A percentile compares a stretch with the other conserved stretches of the same genome.
These are phyloP conservation scores for Furcasterigmium sp. DNA, from an alignment of 2,329 filamentous ascomycete genomes.

Conservation along the genomic window DNA sequence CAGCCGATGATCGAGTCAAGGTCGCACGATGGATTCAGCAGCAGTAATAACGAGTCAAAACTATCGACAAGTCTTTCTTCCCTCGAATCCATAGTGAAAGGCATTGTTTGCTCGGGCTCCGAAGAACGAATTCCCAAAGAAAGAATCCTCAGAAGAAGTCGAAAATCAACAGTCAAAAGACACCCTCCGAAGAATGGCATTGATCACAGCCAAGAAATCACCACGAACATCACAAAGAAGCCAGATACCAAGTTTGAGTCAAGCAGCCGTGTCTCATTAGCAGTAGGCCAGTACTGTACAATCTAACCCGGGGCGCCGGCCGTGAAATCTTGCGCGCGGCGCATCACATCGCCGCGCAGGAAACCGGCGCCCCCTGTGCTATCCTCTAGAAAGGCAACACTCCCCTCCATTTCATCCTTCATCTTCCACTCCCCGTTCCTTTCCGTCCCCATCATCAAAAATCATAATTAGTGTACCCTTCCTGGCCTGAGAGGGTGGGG, in stretches of 20 bases:
- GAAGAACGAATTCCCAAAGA: too few relatives aligned
- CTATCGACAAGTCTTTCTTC: too few relatives aligned
- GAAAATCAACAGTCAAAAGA: not conserved
- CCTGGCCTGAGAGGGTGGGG: not conserved
- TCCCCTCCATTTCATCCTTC: not conserved
- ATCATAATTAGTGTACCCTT: constrained; percentile 1
- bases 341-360: too few relatives aligned
- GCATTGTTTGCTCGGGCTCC: too few relatives aligned
- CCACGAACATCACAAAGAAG: not conserved
- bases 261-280: constrained; percentile 5
- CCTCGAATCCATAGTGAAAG: too few relatives aligned
- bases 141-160: too few relatives aligned
- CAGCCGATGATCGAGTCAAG: too few relatives aligned
- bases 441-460: not conserved
- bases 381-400: constrained; percentile 2
- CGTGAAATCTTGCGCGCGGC: constrained; percentile 1
- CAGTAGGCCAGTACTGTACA: constrained; percentile 5
- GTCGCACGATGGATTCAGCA: too few relatives aligned
- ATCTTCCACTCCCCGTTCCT: not conserved
- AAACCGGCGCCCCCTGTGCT: not conserved
- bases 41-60: too few relatives aligned
- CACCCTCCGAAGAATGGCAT: not conserved
- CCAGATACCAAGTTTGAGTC: not conserved
- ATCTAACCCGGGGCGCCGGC: not conserved
- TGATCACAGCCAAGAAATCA: not conserved